A percentile compares a stretch with the other conserved stretches of the same genome.
phyloP scores from a whole-genome alignment of 1,284 basidiomycete species.

The Puccinia hordei region DNA sequence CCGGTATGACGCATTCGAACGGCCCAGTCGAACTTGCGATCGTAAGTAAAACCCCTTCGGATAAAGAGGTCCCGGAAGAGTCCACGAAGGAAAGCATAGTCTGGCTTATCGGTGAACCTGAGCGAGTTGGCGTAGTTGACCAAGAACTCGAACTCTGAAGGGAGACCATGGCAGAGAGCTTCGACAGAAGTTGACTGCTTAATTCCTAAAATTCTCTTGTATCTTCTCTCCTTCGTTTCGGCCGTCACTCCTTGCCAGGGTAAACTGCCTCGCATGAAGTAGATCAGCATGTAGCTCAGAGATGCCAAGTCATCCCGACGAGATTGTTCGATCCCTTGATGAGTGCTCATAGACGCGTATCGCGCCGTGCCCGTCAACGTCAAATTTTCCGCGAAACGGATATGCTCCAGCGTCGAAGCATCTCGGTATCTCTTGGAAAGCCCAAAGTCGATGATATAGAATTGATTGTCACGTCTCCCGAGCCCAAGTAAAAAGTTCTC shows the following conservation, averaged over 20 bases:
- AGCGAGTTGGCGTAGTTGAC: slow-evolving; percentile 46
- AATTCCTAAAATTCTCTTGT: not conserved
- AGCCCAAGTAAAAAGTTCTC: slow-evolving; percentile 99
- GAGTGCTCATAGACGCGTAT: slow-evolving; percentile 99
- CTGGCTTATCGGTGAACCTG: slow-evolving; percentile 44
- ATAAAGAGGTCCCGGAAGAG: slow-evolving; percentile 44
- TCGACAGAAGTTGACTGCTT: not conserved
- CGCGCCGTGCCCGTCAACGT: slow-evolving; percentile 97
- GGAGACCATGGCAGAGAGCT: slow-evolving; percentile 27
- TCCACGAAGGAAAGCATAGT: slow-evolving; percentile 44
- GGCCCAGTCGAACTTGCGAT: slow-evolving; percentile 49
- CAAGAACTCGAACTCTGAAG: slow-evolving; percentile 27
- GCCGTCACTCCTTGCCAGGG: slow-evolving; percentile 27
- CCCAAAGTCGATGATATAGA: slow-evolving; percentile 77
- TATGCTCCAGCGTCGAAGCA: slow-evolving; percentile 98
- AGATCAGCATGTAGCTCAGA: slow-evolving; percentile 74
- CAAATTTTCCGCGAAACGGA: slow-evolving; percentile 99
- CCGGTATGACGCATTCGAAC: not conserved
- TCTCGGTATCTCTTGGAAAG: slow-evolving; percentile 99
- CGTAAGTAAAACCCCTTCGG: slow-evolving; percentile 34
- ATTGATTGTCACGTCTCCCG: slow-evolving; percentile 95
- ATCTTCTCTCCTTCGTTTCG: not conserved
- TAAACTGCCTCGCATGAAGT: slow-evolving; percentile 26
- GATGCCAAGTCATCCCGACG: slow-evolving; percentile 95
- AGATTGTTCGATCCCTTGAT: slow-evolving; percentile 94